phyloP scores from a whole-genome alignment of 495 filamentous ascomycete species.

The Cladorrhinum samala region DNA sequence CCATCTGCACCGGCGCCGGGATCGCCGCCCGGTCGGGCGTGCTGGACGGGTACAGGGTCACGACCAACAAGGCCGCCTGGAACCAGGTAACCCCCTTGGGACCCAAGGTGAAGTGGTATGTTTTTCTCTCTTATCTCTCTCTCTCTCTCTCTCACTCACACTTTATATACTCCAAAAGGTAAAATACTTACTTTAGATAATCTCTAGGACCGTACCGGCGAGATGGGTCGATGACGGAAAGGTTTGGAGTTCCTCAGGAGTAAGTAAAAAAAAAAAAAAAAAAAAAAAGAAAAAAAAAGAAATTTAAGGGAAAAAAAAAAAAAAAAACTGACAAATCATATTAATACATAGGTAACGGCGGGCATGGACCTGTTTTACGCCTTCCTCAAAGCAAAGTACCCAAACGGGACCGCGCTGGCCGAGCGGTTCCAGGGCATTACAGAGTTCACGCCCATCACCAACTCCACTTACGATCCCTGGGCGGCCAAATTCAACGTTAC shows the following conservation, averaged over 20 bases:
- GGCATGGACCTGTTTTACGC: slow-evolving; percentile 15
- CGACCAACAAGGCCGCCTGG: slow-evolving; percentile 57
- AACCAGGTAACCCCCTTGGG: slow-evolving; percentile 16
- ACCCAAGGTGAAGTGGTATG: slow-evolving; percentile 17
- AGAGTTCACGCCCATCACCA: slow-evolving; percentile 8
- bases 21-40: slow-evolving; percentile 44
- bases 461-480: slow-evolving; percentile 17
- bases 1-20: slow-evolving; percentile 46
- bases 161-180: too few species aligned
- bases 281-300: neutral
- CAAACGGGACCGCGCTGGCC: slow-evolving; percentile 13
- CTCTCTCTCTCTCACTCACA: too few species aligned
- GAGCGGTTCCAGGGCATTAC: slow-evolving; percentile 4
- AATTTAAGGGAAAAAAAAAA: neutral
- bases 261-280: slow-evolving; percentile 1
- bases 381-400: slow-evolving; percentile 18
- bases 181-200: neutral
- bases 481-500: slow-evolving; percentile 8
- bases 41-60: slow-evolving; percentile 44
- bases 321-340: too few species aligned
- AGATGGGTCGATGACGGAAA: slow-evolving; percentile 26
- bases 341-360: slow-evolving; percentile 16
- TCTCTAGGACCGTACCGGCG: slow-evolving; percentile 18
- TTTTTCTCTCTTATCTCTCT: neutral
- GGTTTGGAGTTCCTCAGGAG: slow-evolving; percentile 22